phyloP scores from a whole-genome alignment of 192 early-diverging fungal genomes.

The Geranomyces michiganensis region DNA sequence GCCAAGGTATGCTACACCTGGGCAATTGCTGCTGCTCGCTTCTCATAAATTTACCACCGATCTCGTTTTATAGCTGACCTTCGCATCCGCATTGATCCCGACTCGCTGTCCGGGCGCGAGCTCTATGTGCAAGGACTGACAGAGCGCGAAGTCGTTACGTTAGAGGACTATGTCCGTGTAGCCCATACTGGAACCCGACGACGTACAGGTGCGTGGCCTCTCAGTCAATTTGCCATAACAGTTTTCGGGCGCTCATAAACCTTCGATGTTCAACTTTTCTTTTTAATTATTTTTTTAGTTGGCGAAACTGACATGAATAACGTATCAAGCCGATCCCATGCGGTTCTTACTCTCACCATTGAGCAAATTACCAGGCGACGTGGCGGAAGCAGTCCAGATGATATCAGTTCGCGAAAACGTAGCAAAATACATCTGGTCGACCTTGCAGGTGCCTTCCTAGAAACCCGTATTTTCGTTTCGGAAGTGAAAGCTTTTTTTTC shows the following conservation, averaged over 20 bases:
- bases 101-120: slow-evolving; percentile 39
- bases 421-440: slow-evolving; percentile 74
- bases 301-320: slow-evolving; percentile 57
- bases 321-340: slow-evolving; percentile 66
- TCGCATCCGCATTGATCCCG: slow-evolving; percentile 49
- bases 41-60: not conserved
- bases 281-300: no score
- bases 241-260: no score
- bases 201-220: slow-evolving; percentile 36
- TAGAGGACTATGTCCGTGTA: slow-evolving; percentile 39
- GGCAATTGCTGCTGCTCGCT: not conserved
- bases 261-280: no score
- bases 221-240: no score
- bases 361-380: slow-evolving; percentile 48
- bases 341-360: slow-evolving; percentile 75
- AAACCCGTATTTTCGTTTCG: no score
- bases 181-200: slow-evolving; percentile 34
- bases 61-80: slow-evolving; percentile 30
- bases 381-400: not conserved
- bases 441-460: slow-evolving; percentile 60
- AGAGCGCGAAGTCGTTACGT: slow-evolving; percentile 27
- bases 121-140: slow-evolving; percentile 51
- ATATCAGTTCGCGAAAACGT: slow-evolving; percentile 27
- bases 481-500: no score
- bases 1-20: slow-evolving; percentile 20